Evolutionary conservation across 179 eudicot genomes (phyloP), one percentile per base, ranked within the genome.

Genomic region (Spergularia azorica): DNA sequence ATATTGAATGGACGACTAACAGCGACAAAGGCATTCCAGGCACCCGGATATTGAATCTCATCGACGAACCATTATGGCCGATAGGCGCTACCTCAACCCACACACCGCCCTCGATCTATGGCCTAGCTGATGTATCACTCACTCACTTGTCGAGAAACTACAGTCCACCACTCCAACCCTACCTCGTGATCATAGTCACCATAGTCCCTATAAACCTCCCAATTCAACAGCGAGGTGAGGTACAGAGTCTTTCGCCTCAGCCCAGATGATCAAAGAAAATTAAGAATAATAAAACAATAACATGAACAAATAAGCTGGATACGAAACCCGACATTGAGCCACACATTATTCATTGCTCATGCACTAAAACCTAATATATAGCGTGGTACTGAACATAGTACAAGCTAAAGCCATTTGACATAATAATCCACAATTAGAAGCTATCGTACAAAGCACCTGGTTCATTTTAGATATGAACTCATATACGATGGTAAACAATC

Each of bases 371-470:
- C 76, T 77, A 73, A 6, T 60, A 59, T 62, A 36, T 67, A 3
- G 63, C 73, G 78, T 68, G 62, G 43, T 63, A 70, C 61, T 38
- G 64, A 58, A 79, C 68, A 78, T 63, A 56, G 17, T 54, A 75
- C 74, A 67, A 67, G 68, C 73, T 75, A 70, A 39, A 57, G 39
- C 64, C 32, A 14, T 75, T 50, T 11, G 62, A 78, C 76, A 75
- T 14, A 75, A 70, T 62, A 56, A 70, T 69, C 84, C 75, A 78
- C 26, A 79, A 78, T 58, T 74, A 18, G 55, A 61, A 70, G 55
- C 76, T 69, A 55, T 73, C 63, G 69, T 56, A 78, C 81, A 82
- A 59, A 78, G 68, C 65, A 73, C 83, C 77, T 65, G 63, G 77
- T 80, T 70, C 76, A 75, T 71, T 58, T 58, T 12, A 66, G 61